Conservation (phyloP, 768 basidiomycete genomes). For the Mycena chlorophos region DNA sequence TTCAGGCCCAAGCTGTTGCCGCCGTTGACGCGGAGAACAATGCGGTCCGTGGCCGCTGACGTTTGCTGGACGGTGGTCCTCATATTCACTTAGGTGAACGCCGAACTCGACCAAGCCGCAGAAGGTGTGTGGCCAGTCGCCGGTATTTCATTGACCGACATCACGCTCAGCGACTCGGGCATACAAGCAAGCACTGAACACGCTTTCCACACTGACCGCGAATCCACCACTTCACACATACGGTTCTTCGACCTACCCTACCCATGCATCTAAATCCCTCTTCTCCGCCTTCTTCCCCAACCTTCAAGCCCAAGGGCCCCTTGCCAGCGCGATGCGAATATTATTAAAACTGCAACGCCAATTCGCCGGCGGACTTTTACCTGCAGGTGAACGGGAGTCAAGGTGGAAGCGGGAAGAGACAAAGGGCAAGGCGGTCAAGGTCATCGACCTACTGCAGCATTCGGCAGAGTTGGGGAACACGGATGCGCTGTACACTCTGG, state of each 20-base stretch:
- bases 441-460: constrained; percentile 76
- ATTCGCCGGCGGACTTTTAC: constrained; percentile 45
- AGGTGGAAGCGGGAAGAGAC: constrained; percentile 67
- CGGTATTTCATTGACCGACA: not conserved
- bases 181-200: constrained; percentile 72
- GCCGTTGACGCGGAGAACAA: constrained; percentile 11
- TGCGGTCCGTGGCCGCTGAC: constrained; percentile 7
- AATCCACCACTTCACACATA: constrained; percentile 57
- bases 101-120: constrained; percentile 43
- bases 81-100: constrained; percentile 28
- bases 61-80: not conserved
- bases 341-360: constrained; percentile 64
- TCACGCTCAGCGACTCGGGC: constrained; percentile 71
- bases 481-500: constrained; percentile 72
- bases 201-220: constrained; percentile 64
- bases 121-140: constrained; percentile 45
- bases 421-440: constrained; percentile 73
- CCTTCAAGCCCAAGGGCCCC: constrained; percentile 73
- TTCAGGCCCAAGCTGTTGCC: constrained; percentile 9
- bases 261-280: constrained; percentile 48
- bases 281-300: constrained; percentile 69
- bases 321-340: constrained; percentile 71
- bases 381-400: constrained; percentile 43
- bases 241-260: constrained; percentile 51
- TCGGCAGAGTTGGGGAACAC: constrained; percentile 75